Evolutionary conservation across 805 yeast genomes (phyloP).

Genomic region (Pichia eremophila): DNA sequence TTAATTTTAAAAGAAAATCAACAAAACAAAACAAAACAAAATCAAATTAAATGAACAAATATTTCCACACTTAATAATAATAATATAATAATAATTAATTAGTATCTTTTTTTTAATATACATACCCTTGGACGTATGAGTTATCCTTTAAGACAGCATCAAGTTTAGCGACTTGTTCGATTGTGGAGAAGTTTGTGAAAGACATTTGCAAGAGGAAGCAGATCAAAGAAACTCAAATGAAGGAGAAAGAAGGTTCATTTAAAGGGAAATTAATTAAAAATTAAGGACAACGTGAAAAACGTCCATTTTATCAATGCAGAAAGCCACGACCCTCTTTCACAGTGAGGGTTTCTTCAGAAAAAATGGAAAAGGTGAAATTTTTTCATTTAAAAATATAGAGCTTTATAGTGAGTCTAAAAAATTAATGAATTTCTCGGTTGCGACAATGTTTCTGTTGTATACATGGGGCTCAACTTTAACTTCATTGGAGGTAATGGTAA

Average conservation of each 20-base stretch:
- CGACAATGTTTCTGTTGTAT: neutral
- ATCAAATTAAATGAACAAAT: too few species aligned
- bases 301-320: too few species aligned
- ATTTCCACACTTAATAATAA: too few species aligned
- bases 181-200: constrained; percentile 55
- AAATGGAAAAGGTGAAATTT: too few species aligned
- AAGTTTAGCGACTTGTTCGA: constrained; percentile 63
- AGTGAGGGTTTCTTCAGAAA: too few species aligned
- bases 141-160: constrained; percentile 84
- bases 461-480: neutral
- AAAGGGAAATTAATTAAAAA: constrained; percentile 37
- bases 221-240: neutral
- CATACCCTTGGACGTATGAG: constrained; percentile 95
- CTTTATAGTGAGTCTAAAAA: neutral
- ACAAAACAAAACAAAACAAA: neutral
- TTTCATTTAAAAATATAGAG: too few species aligned
- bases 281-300: too few species aligned
- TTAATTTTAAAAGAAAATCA: neutral
- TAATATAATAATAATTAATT: neutral
- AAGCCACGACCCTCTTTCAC: too few species aligned
- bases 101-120: constrained; percentile 21
- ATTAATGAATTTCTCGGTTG: neutral
- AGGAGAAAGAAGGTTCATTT: constrained; percentile 43
- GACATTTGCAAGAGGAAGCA: constrained; percentile 38
- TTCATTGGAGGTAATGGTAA: neutral